Evolutionary conservation across 257 asterid genomes (phyloP).

Genomic region (Voacanga thouarsii): DNA sequence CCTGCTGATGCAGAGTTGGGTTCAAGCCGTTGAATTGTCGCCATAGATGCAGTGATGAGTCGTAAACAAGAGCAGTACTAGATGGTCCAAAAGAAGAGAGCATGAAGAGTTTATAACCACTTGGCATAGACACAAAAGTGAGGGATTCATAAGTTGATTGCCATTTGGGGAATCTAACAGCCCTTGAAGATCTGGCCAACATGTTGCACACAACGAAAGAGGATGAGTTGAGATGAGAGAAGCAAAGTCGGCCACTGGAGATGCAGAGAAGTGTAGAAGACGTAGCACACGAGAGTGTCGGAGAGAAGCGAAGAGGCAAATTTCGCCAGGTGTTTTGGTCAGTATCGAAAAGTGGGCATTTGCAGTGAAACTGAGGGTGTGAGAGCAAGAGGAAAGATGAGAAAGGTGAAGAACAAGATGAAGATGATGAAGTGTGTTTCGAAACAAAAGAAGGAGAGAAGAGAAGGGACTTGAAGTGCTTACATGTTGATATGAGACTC

Average conservation of each 20-base stretch:
- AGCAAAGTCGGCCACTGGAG: conserved; percentile 58
- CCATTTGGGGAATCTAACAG: conserved; percentile 42
- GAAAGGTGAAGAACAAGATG: conserved; percentile 26
- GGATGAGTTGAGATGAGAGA: conserved; percentile 32
- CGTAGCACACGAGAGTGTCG: conserved; percentile 23
- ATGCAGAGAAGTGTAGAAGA: conserved; percentile 36
- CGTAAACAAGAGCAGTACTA: conserved; percentile 34
- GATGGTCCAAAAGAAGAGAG: conserved; percentile 42
- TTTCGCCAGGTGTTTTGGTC: conserved; percentile 41
- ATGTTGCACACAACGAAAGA: conserved; percentile 46
- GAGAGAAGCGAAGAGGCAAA: conserved; percentile 37
- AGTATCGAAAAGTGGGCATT: conserved; percentile 48
- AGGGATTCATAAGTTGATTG: conserved; percentile 44
- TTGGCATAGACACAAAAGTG: conserved; percentile 31
- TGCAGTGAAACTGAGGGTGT: conserved; percentile 47
- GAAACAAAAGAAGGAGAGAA: conserved; percentile 54
- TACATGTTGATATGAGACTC: conserved; percentile 59
- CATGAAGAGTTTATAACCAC: conserved; percentile 42
- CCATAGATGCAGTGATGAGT: conserved; percentile 40
- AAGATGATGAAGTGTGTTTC: conserved; percentile 31
- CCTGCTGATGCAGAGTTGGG: conserved; percentile 36
- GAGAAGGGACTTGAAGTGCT: conserved; percentile 53
- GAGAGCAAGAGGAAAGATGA: conserved; percentile 66
- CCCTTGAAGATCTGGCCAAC: conserved; percentile 33
- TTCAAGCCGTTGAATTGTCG: conserved; percentile 25